Percentiles rank a stretch among this genome's conserved stretches.
phyloP scores from a whole-genome alignment of 352 stramenopile genomes.

The Hyaloperonospora brassicae region DNA sequence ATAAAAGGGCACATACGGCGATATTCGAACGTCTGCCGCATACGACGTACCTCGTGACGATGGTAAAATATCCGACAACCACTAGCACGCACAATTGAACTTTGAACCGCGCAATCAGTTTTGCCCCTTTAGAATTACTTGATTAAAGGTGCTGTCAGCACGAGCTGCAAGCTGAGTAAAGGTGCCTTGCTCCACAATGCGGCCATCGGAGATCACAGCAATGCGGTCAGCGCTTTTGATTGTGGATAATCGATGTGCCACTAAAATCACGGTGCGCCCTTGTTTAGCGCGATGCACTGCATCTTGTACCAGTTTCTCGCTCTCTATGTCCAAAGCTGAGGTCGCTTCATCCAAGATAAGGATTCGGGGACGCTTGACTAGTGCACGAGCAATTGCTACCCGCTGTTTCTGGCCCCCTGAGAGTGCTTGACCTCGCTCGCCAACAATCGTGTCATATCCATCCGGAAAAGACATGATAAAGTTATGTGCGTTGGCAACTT shows the following conservation, averaged over 20 bases:
- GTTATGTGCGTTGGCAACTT: slow-evolving; percentile 66
- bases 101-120: slow-evolving; percentile 16
- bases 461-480: slow-evolving; percentile 73
- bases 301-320: slow-evolving; percentile 72
- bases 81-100: slow-evolving; percentile 16
- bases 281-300: slow-evolving; percentile 66
- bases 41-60: too few relatives aligned
- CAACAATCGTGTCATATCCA: slow-evolving; percentile 71
- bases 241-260: slow-evolving; percentile 94
- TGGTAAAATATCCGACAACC: slow-evolving; percentile 5
- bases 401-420: slow-evolving; percentile 80
- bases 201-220: slow-evolving; percentile 82
- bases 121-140: slow-evolving; percentile 66
- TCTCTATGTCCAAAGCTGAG: slow-evolving; percentile 66
- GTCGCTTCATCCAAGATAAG: slow-evolving; percentile 76
- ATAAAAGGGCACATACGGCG: too few relatives aligned
- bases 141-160: slow-evolving; percentile 60
- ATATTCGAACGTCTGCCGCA: too few relatives aligned
- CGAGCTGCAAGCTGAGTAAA: slow-evolving; percentile 56
- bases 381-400: slow-evolving; percentile 59
- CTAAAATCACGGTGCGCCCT: slow-evolving; percentile 92
- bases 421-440: slow-evolving; percentile 59
- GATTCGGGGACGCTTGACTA: slow-evolving; percentile 71
- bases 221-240: slow-evolving; percentile 90
- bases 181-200: slow-evolving; percentile 79